Conservation (phyloP, 2,329 filamentous ascomycete genomes). For the Exophiala phaeomuriformis region DNA sequence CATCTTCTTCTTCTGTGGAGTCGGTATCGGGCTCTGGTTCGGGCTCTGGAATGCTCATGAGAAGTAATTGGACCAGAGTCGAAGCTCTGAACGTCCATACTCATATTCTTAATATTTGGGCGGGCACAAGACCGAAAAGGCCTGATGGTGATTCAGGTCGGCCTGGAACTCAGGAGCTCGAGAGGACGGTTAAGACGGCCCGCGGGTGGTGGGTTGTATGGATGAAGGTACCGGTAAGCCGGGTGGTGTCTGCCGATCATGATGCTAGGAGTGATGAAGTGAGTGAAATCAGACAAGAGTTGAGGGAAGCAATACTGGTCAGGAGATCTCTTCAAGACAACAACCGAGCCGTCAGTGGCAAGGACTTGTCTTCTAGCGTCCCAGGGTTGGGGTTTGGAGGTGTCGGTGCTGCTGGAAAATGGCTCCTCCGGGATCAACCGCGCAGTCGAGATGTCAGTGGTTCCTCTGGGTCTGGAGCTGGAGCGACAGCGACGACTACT, state of each 20-base stretch:
- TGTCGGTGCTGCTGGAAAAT: slow-evolving; percentile 24
- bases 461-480: background rate
- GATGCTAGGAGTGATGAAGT: background rate
- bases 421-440: slow-evolving; percentile 27
- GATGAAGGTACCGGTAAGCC: slow-evolving; percentile 39
- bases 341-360: slow-evolving; percentile 26
- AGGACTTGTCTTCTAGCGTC: slow-evolving; percentile 28
- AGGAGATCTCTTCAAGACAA: slow-evolving; percentile 37
- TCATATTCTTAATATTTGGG: slow-evolving; percentile 51
- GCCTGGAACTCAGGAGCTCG: slow-evolving; percentile 43
- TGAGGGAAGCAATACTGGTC: slow-evolving; percentile 41
- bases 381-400: slow-evolving; percentile 29
- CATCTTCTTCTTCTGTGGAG: slow-evolving; percentile 8
- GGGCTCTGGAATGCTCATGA: slow-evolving; percentile 8
- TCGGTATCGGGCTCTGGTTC: background rate
- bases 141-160: background rate
- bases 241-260: background rate
- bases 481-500: slow-evolving; percentile 5
- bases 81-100: slow-evolving; percentile 57
- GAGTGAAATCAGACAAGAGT: background rate
- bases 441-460: slow-evolving; percentile 31
- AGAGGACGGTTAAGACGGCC: slow-evolving; percentile 55
- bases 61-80: slow-evolving; percentile 34
- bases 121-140: slow-evolving; percentile 38
- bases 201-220: slow-evolving; percentile 63